A percentile compares a stretch with the other conserved stretches of the same genome.
Conservation (phyloP, 1,284 basidiomycete genomes). For the Xerocomus amazonicus region DNA sequence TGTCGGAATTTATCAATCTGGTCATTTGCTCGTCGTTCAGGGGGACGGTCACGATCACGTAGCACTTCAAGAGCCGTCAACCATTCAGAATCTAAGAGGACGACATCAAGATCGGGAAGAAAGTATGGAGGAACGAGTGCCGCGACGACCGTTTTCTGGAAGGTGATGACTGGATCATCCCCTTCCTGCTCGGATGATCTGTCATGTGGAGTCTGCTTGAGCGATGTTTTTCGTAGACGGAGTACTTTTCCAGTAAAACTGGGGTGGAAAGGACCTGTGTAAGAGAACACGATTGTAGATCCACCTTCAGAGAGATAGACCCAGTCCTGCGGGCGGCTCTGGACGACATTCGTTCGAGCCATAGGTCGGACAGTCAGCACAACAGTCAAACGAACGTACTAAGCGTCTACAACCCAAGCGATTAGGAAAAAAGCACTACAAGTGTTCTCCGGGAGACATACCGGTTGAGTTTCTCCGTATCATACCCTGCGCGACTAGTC, state of each 20-base stretch:
- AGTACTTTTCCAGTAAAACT: conserved; percentile 64
- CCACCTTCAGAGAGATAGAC: conserved; percentile 85
- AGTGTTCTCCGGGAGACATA: too few relatives aligned
- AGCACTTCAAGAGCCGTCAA: conserved; percentile 47
- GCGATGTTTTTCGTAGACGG: conserved; percentile 61
- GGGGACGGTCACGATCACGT: conserved; percentile 52
- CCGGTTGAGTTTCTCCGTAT: too few relatives aligned
- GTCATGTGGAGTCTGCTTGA: conserved; percentile 1
- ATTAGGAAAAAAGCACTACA: too few relatives aligned
- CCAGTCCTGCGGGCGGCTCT: conserved; percentile 65
- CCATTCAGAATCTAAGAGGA: conserved; percentile 61
- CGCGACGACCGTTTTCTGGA: conserved; percentile 58
- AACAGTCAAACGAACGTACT: too few relatives aligned
- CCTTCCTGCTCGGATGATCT: conserved; percentile 18
- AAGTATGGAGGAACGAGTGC: conserved; percentile 55
- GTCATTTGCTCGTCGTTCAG: conserved; percentile 50
- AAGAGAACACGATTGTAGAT: conserved; percentile 85
- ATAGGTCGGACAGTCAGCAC: conserved; percentile 4
- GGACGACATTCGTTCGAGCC: conserved; percentile 20
- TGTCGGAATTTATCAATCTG: conserved; percentile 52
- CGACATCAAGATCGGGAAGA: conserved; percentile 54
- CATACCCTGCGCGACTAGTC: too few relatives aligned
- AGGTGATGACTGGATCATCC: conserved; percentile 60
- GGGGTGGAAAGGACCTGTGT: conserved; percentile 51
- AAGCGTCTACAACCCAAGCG: too few relatives aligned